phyloP scores from a whole-genome alignment of 139 green algal genomes.

The Edaphochlamys debaryana region DNA sequence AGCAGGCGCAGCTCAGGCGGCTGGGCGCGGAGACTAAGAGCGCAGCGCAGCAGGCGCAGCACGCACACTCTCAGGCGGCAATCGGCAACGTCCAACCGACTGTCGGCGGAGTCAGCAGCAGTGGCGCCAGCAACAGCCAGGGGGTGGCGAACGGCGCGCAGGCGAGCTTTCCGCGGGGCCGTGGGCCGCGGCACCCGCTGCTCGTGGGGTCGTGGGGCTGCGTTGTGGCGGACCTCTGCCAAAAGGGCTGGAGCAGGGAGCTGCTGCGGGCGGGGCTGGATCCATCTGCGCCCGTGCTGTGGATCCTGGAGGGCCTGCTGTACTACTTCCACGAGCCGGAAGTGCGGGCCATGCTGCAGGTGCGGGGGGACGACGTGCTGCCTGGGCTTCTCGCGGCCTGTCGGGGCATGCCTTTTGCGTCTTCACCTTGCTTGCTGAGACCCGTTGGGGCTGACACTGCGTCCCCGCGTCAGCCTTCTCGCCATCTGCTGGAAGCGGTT shows the following conservation, averaged over 20 bases:
- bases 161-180: no score
- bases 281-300: conserved; percentile 39
- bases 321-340: conserved; percentile 64
- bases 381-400: no score
- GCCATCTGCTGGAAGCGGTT: background rate
- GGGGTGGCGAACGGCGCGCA: background rate
- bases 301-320: conserved; percentile 68
- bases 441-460: no score
- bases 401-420: background rate
- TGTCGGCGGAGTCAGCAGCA: no score
- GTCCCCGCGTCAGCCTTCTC: no score
- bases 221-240: background rate
- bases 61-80: background rate
- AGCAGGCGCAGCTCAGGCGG: conserved; percentile 44
- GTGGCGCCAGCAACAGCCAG: no score
- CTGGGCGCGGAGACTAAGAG: background rate
- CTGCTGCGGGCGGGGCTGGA: conserved; percentile 41
- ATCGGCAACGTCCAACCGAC: no score
- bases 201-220: background rate
- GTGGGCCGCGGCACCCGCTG: background rate
- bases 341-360: conserved; percentile 52
- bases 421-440: background rate
- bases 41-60: background rate
- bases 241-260: background rate
- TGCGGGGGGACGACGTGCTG: background rate